Evolutionary conservation across 495 filamentous ascomycete species (phyloP).

Genomic region (Penicillium nucicola): DNA sequence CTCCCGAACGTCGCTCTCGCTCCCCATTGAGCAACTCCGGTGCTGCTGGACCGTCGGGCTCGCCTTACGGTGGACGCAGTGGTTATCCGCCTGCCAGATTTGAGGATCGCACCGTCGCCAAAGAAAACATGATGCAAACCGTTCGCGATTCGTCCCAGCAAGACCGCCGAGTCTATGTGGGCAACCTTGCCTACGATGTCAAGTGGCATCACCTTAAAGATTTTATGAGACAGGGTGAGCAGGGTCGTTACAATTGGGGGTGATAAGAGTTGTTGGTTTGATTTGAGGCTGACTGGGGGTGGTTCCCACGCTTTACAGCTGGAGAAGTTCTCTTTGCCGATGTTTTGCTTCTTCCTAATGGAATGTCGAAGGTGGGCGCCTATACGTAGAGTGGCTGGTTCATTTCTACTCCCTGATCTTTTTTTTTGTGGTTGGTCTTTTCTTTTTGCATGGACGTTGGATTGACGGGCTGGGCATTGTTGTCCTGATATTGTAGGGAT

Average conservation of each 20-base stretch:
- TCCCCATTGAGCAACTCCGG: conserved; percentile 81
- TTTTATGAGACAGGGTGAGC: conserved; percentile 98
- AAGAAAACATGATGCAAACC: conserved; percentile 94
- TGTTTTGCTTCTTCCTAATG: conserved; percentile 99
- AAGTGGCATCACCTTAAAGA: conserved; percentile 99
- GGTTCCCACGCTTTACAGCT: conserved; percentile 54
- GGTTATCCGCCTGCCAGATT: conserved; percentile 65
- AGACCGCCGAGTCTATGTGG: conserved; percentile 98
- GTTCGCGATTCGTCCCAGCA: conserved; percentile 93
- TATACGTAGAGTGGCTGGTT: conserved; percentile 87
- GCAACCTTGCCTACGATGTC: conserved; percentile 97
- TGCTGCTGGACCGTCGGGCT: conserved; percentile 63
- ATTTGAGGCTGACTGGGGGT: conserved; percentile 28
- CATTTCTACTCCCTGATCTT: conserved; percentile 50
- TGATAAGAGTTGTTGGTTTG: conserved; percentile 4
- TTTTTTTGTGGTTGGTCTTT: conserved; percentile 50
- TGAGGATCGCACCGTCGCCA: conserved; percentile 80
- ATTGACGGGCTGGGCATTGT: conserved; percentile 99
- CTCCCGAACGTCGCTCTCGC: conserved; percentile 73
- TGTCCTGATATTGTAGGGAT: conserved; percentile 95
- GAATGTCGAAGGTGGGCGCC: conserved; percentile 99
- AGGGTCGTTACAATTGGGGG: conserved; percentile 27
- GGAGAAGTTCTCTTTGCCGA: conserved; percentile 99
- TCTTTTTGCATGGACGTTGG: conserved; percentile 87
- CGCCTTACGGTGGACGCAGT: conserved; percentile 55